These are phyloP conservation scores for Blattamonas nauphoetae DNA, from an alignment of 78 protist species.

Conservation along the genomic window DNA sequence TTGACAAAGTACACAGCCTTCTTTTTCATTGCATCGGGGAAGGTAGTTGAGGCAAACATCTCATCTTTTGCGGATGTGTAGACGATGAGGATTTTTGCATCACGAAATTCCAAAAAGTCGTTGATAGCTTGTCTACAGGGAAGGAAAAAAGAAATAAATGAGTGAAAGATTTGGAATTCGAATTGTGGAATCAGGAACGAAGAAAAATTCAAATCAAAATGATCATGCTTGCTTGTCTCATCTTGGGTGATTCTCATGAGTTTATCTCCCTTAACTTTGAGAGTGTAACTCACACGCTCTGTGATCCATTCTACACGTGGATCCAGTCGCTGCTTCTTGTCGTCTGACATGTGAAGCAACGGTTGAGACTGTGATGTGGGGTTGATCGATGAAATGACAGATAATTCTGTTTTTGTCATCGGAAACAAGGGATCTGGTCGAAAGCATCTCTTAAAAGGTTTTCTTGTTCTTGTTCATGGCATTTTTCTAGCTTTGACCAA, in stretches of 20 bases:
- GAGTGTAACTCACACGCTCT: not conserved
- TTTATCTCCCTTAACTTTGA: not conserved
- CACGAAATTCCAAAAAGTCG: not conserved
- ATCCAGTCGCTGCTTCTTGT: not conserved
- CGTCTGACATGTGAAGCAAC: not conserved
- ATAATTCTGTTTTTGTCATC: too few species aligned
- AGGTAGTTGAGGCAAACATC: not conserved
- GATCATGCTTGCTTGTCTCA: not conserved
- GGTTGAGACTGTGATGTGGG: too few species aligned
- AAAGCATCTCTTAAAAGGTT: too few species aligned
- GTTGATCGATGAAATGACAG: too few species aligned
- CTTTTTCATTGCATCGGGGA: constrained; percentile 7
- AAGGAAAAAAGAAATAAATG: not conserved
- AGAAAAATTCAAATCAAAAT: too few species aligned
- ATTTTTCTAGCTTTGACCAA: too few species aligned
- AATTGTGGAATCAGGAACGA: not conserved
- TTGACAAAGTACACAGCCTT: not conserved
- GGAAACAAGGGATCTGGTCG: too few species aligned
- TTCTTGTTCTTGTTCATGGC: too few species aligned
- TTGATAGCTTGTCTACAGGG: not conserved
- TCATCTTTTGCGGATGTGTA: not conserved
- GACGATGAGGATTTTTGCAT: not conserved
- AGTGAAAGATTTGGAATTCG: not conserved
- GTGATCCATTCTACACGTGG: not conserved
- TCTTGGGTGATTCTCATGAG: not conserved